Base-by-base conservation (phyloP, 192 early-diverging fungal genomes). In the Dimargaris verticillata region DNA sequence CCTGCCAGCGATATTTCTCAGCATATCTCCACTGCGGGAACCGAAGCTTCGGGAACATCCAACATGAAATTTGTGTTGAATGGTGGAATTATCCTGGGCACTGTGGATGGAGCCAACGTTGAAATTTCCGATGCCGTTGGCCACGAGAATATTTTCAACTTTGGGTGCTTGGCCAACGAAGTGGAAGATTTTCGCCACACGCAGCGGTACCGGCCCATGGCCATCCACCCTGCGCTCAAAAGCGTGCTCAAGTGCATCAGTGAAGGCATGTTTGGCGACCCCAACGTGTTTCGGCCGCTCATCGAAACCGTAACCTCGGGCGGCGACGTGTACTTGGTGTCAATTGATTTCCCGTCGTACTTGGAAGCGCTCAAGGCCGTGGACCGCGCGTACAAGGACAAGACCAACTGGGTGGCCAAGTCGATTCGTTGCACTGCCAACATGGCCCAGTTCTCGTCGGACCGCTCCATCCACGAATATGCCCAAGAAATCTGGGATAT, bases 1-100 rank as follows among this genome's bases (percentile, higher is more conserved):
- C 95, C 95, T 3, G 95, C 95, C 45, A 93, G 88, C 64, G 95
- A 99, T 74, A 92, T 99, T 62, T 99, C 95, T 48, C 94, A 99
- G 79, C 95, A 99, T 74, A 99, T 99, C 69, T 99, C 95, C 26
- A 97, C 93, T 5, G 95, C 95, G 18, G 95, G 95, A 61, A 99
- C 93, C 13, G 95, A 99, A 73, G 95, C 93, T 20, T 95, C 93
- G 20, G 95, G 95, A 52, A 99, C 95, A 11, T 95, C 93, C 20
- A 99, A 99, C 80, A 99, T 99, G 93, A 97, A 99, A 79, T 99
- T 99, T 80, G 93, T 96, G 49, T 72, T 99, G 46, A 99, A 99
- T 72, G 93, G 95, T 62, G 95, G 95, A 62, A 72, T 97, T 58
- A 99, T 99, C 69, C 78, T 99, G 41, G 95, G 95, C 62, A 99